Evolutionary conservation across 148 eudicot species (phyloP).

Genomic region (Camellia sinensis): DNA sequence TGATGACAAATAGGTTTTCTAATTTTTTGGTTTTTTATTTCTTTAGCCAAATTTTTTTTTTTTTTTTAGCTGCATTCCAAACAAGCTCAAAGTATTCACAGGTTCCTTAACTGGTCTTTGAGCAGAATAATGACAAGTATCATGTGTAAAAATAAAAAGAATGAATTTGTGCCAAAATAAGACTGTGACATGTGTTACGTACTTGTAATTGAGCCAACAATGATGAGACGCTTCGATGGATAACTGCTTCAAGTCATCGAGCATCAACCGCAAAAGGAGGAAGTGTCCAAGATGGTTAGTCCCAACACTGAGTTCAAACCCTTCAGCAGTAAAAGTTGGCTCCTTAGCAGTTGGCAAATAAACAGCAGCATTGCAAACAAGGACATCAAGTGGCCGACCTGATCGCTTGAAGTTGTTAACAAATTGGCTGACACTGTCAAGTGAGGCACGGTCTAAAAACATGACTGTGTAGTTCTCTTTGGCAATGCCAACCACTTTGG

Average conservation of each 20-base stretch:
- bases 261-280: slow-evolving; percentile 60
- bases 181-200: neutral
- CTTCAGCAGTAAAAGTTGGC: slow-evolving; percentile 76
- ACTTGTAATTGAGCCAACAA: slow-evolving; percentile 95
- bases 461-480: slow-evolving; percentile 74
- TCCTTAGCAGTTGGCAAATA: slow-evolving; percentile 73
- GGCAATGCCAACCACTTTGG: slow-evolving; percentile 67
- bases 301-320: slow-evolving; percentile 88
- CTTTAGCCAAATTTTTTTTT: no score
- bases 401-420: slow-evolving; percentile 68
- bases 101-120: no score
- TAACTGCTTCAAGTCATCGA: slow-evolving; percentile 67
- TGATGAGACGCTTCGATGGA: slow-evolving; percentile 66
- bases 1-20: no score
- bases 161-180: no score
- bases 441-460: slow-evolving; percentile 90
- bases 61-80: no score
- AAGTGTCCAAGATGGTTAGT: slow-evolving; percentile 91
- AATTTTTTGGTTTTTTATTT: no score
- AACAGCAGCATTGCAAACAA: slow-evolving; percentile 86
- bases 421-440: slow-evolving; percentile 82
- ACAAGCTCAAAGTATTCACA: no score
- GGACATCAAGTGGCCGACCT: slow-evolving; percentile 64
- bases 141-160: no score
- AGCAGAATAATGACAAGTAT: no score